phyloP scores from a whole-genome alignment of 768 basidiomycete genomes.

The Coprinopsis sp. region DNA sequence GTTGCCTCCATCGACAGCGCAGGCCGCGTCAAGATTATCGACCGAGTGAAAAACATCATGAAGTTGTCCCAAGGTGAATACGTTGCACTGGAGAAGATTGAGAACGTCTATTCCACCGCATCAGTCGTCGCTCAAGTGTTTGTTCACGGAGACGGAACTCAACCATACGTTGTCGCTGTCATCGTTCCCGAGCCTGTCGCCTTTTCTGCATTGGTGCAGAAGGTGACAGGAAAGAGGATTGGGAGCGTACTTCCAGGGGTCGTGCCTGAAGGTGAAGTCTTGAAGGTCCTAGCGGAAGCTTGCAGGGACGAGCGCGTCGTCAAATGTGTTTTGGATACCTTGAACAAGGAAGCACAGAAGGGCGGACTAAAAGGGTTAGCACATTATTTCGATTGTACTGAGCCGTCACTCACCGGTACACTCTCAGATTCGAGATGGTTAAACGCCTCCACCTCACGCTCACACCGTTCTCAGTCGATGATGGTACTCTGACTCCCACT shows the following conservation, averaged over 20 bases:
- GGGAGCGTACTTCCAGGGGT: conserved; percentile 36
- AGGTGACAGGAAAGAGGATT: conserved; percentile 47
- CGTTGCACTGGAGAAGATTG: conserved; percentile 92
- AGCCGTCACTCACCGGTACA: background rate
- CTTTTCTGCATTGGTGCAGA: conserved; percentile 53
- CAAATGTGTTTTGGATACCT: conserved; percentile 45
- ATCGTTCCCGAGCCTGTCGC: conserved; percentile 77
- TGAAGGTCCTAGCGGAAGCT: conserved; percentile 41
- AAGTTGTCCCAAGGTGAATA: conserved; percentile 97
- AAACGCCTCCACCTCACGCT: conserved; percentile 74
- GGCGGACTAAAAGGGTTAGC: conserved; percentile 71
- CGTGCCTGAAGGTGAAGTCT: too few relatives aligned
- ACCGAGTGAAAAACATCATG: conserved; percentile 98
- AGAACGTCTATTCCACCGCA: conserved; percentile 66
- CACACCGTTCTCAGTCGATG: conserved; percentile 69
- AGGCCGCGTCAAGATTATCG: conserved; percentile 85
- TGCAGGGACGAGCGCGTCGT: conserved; percentile 57
- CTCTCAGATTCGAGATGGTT: conserved; percentile 75
- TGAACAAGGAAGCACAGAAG: conserved; percentile 57
- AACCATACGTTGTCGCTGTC: conserved; percentile 81
- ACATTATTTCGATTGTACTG: background rate
- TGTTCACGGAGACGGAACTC: conserved; percentile 84
- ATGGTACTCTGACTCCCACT: conserved; percentile 83
- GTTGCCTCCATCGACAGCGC: conserved; percentile 72
- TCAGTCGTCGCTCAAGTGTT: conserved; percentile 74